Evolutionary conservation across 106 monocot species (phyloP), one percentile per base, ranked within the genome.

Genomic region (Amphibolis antarctica): DNA sequence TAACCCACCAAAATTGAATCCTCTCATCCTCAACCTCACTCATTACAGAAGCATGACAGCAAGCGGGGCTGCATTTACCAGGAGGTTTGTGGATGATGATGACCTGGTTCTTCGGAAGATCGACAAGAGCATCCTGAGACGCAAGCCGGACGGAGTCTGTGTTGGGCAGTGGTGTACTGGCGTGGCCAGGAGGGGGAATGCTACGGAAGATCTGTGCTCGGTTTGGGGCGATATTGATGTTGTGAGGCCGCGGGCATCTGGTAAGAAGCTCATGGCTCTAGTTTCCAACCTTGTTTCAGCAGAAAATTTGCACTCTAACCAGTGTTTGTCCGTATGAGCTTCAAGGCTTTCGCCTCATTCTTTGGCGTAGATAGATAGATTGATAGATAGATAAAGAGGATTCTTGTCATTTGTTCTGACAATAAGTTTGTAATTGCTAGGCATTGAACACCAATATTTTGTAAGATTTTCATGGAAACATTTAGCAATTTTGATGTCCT

Each of bases 51-150:
- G 17, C 15, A 93, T 93, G 74, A 27, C 76, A 12, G 68, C 68
- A 31, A 93, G 92, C 44, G 71, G 80, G 26, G 82, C 88, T 2
- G 88, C 85, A 42, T 85, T 93, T 31, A 82, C 88, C 0, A 67
- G 92, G 71, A 60, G 59, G 13, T 93, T 93, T 21, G 18, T 27
- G 22, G 80, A 85, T 46, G 73, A 85, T 46, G 73, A 67, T 14
- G 88, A 85, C 9, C 58, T 73, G 0, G 79, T 88, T 5, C 66
- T 93, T 12, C 42, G 62, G 26, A 80, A 63, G 63, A 17, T 93
- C 0, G 92, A 93, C 22, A 21, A 76, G 43, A 60, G 59, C 59
- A 66, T 88, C 23, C 47, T 93, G 70, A 76, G 29, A 64, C 74
- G 80, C 17, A n/a, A 21, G 3, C 46, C 43, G 0, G 43, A 74